A percentile compares a stretch with the other conserved stretches of the same genome.
phyloP scores from a whole-genome alignment of 2,329 filamentous ascomycete species.

The Lachnellula suecica region DNA sequence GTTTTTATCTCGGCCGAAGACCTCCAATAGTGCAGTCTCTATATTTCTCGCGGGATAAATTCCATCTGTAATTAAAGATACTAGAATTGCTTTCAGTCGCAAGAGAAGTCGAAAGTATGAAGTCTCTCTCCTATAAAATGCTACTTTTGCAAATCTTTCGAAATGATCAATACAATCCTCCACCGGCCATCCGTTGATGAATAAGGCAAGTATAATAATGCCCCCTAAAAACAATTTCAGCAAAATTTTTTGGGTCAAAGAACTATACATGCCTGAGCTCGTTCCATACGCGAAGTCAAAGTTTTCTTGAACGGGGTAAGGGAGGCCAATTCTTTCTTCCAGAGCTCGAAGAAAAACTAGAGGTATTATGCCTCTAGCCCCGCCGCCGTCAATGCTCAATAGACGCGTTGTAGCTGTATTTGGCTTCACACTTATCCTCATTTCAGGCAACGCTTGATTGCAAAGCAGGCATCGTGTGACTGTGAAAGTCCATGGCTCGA shows the following conservation, averaged over 20 bases:
- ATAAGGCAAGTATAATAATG: slow-evolving; percentile 19
- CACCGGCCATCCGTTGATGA: slow-evolving; percentile 13
- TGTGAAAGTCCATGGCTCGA: too few species aligned
- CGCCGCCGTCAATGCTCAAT: slow-evolving; percentile 37
- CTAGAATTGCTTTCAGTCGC: slow-evolving; percentile 4
- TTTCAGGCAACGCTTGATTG: not conserved
- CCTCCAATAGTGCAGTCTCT: slow-evolving; percentile 19
- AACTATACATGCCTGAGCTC: slow-evolving; percentile 23
- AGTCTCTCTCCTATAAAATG: slow-evolving; percentile 11
- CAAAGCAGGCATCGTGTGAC: not conserved
- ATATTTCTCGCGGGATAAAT: slow-evolving; percentile 21
- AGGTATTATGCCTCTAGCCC: slow-evolving; percentile 26
- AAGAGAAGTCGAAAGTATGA: not conserved
- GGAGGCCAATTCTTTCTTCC: slow-evolving; percentile 17
- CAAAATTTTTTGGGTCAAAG: not conserved
- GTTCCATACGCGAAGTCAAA: slow-evolving; percentile 25
- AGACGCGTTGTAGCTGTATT: slow-evolving; percentile 32
- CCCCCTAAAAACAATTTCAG: slow-evolving; percentile 8
- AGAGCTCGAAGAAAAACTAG: slow-evolving; percentile 24
- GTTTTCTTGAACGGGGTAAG: slow-evolving; percentile 22
- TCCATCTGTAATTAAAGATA: slow-evolving; percentile 20
- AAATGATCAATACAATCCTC: slow-evolving; percentile 18
- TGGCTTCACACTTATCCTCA: not conserved
- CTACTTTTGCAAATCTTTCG: slow-evolving; percentile 17
- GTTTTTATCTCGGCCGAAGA: slow-evolving; percentile 16